Conservation (phyloP, 331 rosid species). For the Malus hybrid region DNA sequence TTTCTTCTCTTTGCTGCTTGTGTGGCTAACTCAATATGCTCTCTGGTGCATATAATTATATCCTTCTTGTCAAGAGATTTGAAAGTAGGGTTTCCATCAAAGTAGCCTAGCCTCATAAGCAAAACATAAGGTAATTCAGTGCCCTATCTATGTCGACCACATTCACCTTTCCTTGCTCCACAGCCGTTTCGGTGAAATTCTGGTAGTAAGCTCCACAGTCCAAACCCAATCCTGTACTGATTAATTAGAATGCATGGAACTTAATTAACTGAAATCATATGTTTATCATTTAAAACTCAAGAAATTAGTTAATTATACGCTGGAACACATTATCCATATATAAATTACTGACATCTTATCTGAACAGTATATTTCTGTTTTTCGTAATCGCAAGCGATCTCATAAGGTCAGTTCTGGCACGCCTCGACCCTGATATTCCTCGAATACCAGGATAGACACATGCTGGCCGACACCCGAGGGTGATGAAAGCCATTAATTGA, state of each 20-base stretch:
- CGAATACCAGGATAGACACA: too few relatives aligned
- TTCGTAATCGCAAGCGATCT: too few relatives aligned
- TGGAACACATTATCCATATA: too few relatives aligned
- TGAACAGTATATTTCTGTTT: too few relatives aligned
- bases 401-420: too few relatives aligned
- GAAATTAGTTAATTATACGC: neutral
- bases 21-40: conserved; percentile 9
- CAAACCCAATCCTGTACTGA: neutral
- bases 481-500: too few relatives aligned
- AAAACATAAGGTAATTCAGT: conserved; percentile 1
- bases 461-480: too few relatives aligned
- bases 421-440: too few relatives aligned
- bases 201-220: neutral
- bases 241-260: neutral
- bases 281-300: neutral
- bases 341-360: too few relatives aligned
- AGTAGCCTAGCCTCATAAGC: conserved; percentile 3
- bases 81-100: conserved; percentile 5
- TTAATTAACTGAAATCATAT: neutral
- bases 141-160: neutral
- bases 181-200: neutral
- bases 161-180: neutral
- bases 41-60: neutral
- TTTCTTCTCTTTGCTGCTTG: conserved; percentile 17
- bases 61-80: conserved; percentile 1